Base-by-base conservation (phyloP, 108 stramenopile species). In the Craspedostauros australis region DNA sequence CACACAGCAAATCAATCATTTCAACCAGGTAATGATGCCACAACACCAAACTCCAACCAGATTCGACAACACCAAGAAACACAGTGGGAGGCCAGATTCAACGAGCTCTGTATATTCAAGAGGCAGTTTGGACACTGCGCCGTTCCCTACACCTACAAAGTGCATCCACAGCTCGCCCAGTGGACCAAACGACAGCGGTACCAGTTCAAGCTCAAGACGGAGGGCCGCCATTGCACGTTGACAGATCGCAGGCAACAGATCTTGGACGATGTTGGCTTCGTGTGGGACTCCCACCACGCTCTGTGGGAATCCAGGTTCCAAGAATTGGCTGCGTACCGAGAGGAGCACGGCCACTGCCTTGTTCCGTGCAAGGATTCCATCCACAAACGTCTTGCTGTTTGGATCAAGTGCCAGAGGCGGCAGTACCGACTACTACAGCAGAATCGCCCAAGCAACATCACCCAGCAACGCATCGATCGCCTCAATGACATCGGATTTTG, bases 221-320 rank as follows among this genome's bases (percentile, higher is more conserved):
- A 57, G 21, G 73, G 73, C 26, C 68, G 72, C n/a, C 41, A 49
- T 11, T 54, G 52, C 11, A 57, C 60, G 7, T 59, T 84, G 59
- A 77, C 72, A n/a, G 12, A 61, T 31, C 58, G 70, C 1, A 65
- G 71, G 19, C 62, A 73, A 1, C 44, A 75, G 12, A 28, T 55
- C 0, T 48, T 84, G 37, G 50, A 77, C 31, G 40, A 46, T 2
- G 33, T 78, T 39, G 76, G 66, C 8, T 85, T 85, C 47, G 53
- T 71, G 19, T 85, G 79, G 79, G 67, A 70, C 34, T 55, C 72
- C 0, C 72, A 73, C 28, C 54, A 73, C 39, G 60, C 58, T 39
- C 31, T 39, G 16, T 42, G 43, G 46, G 20, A 52, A 28, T 53
- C 30, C 53, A 50, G 46, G 28, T 39, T 24, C 25, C 30, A 64